Evolutionary conservation across 2,329 filamentous ascomycete species (phyloP).

Genomic region (Gyromitra esculenta): DNA sequence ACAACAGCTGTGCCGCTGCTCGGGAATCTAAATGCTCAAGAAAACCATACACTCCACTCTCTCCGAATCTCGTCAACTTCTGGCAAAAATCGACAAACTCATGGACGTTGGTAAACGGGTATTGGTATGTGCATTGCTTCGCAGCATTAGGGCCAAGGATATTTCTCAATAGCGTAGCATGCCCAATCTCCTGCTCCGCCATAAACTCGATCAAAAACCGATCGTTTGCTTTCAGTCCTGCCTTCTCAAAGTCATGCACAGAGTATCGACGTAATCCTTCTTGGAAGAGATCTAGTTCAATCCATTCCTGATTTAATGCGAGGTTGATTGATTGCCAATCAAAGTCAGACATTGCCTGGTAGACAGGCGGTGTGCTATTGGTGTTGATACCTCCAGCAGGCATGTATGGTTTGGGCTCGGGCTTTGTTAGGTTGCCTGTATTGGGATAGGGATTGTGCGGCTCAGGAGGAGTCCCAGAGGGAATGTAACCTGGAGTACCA

Average conservation of each 20-base stretch:
- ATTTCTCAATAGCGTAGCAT: conserved; percentile 79
- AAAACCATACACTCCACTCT: conserved; percentile 83
- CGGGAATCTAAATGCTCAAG: conserved; percentile 79
- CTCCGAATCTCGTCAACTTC: conserved; percentile 83
- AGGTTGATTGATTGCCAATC: conserved; percentile 81
- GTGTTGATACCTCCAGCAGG: conserved; percentile 79
- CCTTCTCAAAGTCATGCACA: conserved; percentile 73
- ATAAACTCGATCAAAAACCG: conserved; percentile 78
- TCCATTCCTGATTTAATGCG: conserved; percentile 83
- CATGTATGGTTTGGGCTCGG: conserved; percentile 75
- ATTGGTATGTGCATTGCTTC: conserved; percentile 81
- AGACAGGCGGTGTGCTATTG: conserved; percentile 79
- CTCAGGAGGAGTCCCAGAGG: conserved; percentile 39
- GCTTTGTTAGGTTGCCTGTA: conserved; percentile 74
- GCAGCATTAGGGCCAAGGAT: conserved; percentile 78
- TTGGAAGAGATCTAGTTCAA: conserved; percentile 84
- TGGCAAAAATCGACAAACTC: conserved; percentile 87
- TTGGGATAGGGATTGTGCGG: conserved; percentile 73
- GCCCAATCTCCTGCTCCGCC: conserved; percentile 65
- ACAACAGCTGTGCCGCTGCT: conserved; percentile 75
- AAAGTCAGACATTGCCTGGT: conserved; percentile 81
- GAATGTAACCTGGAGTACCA: conserved; percentile 43
- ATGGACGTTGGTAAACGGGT: conserved; percentile 76
- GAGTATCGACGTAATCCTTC: conserved; percentile 76
- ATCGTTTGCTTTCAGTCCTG: conserved; percentile 75